Evolutionary conservation across 2,329 filamentous ascomycete species (phyloP).

Genomic region (Sporothrix globosa): DNA sequence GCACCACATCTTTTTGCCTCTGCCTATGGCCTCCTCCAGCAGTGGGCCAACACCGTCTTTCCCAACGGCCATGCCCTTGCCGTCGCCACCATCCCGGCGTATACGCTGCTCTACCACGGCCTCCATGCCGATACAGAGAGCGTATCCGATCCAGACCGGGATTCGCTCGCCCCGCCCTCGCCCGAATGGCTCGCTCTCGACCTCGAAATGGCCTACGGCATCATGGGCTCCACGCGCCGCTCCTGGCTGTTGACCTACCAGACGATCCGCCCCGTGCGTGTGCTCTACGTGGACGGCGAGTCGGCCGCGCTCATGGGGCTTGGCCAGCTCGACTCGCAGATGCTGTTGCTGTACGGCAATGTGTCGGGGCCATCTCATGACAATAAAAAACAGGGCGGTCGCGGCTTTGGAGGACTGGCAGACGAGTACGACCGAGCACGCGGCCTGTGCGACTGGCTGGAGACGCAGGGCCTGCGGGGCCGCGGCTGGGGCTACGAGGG

Average conservation of each 20-base stretch:
- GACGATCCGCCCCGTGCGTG: conserved; percentile 48
- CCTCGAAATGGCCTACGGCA: conserved; percentile 58
- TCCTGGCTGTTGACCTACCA: conserved; percentile 55
- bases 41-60: conserved; percentile 57
- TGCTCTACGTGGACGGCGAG: conserved; percentile 57
- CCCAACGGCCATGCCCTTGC: conserved; percentile 55
- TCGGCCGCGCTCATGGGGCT: conserved; percentile 53
- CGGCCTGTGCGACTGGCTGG: conserved; percentile 53
- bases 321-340: conserved; percentile 54
- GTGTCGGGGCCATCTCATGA: conserved; percentile 43
- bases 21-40: conserved; percentile 51
- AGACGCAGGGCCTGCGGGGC: conserved; percentile 47
- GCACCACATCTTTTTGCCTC: conserved; percentile 55
- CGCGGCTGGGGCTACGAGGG: conserved; percentile 55
- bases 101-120: conserved; percentile 56
- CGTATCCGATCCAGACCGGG: conserved; percentile 31
- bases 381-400: too few species aligned
- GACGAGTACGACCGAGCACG: conserved; percentile 54
- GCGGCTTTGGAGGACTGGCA: conserved; percentile 41
- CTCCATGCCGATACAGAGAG: conserved; percentile 37
- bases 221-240: conserved; percentile 51
- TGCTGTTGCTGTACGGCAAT: conserved; percentile 55
- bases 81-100: conserved; percentile 51
- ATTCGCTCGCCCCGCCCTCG: conserved; percentile 48
- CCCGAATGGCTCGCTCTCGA: conserved; percentile 59